These are phyloP conservation scores for Aspergillus coremiiformis DNA, from an alignment of 495 filamentous ascomycete genomes.

Conservation along the genomic window DNA sequence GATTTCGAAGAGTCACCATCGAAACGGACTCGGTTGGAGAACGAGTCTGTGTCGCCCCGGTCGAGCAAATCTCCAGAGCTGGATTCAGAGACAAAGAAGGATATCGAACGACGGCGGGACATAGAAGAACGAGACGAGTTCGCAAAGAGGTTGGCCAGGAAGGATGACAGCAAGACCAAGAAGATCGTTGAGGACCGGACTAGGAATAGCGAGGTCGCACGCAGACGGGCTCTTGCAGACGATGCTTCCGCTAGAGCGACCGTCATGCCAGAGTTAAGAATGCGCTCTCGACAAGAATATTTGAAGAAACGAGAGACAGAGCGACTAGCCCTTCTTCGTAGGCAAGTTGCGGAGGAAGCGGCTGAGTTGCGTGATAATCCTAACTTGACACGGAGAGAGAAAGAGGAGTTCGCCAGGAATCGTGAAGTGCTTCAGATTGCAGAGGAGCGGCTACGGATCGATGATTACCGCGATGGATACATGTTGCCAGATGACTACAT, in stretches of 20 bases:
- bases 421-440: constrained; percentile 79
- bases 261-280: constrained; percentile 66
- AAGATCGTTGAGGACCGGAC: constrained; percentile 65
- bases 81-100: constrained; percentile 51
- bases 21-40: constrained; percentile 53
- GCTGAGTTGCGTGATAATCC: constrained; percentile 74
- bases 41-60: constrained; percentile 43
- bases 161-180: constrained; percentile 64
- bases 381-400: constrained; percentile 67
- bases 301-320: constrained; percentile 87
- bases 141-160: constrained; percentile 59
- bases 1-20: constrained; percentile 47
- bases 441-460: constrained; percentile 79
- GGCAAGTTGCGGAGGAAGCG: constrained; percentile 87
- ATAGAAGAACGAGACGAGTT: constrained; percentile 68
- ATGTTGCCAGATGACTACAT: constrained; percentile 92
- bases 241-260: constrained; percentile 53
- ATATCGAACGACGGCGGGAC: constrained; percentile 54
- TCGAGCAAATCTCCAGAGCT: constrained; percentile 43
- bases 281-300: constrained; percentile 86
- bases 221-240: constrained; percentile 56
- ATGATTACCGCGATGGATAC: constrained; percentile 90
- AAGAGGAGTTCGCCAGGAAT: constrained; percentile 85
- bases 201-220: constrained; percentile 50
- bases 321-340: constrained; percentile 72